These are phyloP conservation scores for Actinomortierella ambigua DNA, from an alignment of 371 early-diverging fungal species.

Conservation along the genomic window DNA sequence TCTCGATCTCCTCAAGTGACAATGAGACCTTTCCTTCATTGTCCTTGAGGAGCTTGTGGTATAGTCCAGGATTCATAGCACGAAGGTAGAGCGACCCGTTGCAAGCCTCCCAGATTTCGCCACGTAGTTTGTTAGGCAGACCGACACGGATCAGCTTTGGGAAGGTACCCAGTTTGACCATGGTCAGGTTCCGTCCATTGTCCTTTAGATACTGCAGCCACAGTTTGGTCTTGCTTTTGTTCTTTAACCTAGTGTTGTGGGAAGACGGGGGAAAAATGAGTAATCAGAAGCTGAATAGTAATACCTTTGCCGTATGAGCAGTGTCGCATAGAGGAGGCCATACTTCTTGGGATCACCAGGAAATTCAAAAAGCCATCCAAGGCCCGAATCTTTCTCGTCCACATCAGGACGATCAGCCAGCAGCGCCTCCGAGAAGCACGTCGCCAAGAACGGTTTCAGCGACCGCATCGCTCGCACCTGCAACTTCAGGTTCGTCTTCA, in stretches of 20 bases:
- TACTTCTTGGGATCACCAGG: constrained; percentile 76
- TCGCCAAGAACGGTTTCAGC: constrained; percentile 81
- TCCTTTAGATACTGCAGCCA: constrained; percentile 56
- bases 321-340: not conserved
- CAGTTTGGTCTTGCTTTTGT: constrained; percentile 75
- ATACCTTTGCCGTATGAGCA: not conserved
- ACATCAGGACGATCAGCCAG: constrained; percentile 60
- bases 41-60: constrained; percentile 74
- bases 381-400: constrained; percentile 62
- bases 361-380: constrained; percentile 87
- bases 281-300: constrained; percentile 1
- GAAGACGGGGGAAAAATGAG: not conserved
- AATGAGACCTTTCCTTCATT: constrained; percentile 67
- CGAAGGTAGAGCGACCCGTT: constrained; percentile 90
- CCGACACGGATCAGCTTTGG: constrained; percentile 92
- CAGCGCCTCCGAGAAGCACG: constrained; percentile 78
- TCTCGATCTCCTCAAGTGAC: constrained; percentile 95
- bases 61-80: constrained; percentile 85
- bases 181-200: constrained; percentile 90
- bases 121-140: constrained; percentile 87
- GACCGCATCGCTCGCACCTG: constrained; percentile 78
- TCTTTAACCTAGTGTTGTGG: constrained; percentile 54
- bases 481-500: constrained; percentile 57
- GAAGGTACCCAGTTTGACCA: constrained; percentile 82
- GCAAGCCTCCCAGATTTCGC: constrained; percentile 96